Base-by-base conservation (phyloP, 2,329 filamentous ascomycete genomes). In the Colletotrichum cereale region DNA sequence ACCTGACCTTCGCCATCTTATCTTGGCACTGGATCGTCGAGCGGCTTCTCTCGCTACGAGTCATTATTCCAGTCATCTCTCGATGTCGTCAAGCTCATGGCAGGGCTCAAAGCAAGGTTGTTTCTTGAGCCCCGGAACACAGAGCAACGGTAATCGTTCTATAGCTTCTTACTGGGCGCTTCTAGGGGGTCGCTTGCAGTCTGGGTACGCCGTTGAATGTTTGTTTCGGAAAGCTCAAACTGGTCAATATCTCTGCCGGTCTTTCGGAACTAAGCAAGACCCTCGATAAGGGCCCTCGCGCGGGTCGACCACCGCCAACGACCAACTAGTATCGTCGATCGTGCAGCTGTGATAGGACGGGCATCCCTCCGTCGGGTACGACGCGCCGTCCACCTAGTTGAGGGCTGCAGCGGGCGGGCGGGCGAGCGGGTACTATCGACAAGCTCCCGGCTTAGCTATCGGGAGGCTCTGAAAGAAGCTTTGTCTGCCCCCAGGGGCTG, bases 121-220 rank as follows among this genome's bases (percentile, higher is more conserved):
- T 18, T 52, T 42, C 40, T 24, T 40, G 50, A 40, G 48, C 18
- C 18, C n/a, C 21, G 36, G n/a, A 47, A 53, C n/a, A 34, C 24
- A 52, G 50, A 40, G 53, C 40, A 42, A 29, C n/a, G 42, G 24
- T 56, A 36, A 38, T n/a, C 38, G 14, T 42, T 18, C 38, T 24
- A 44, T 16, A 21, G n/a, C 21, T 48, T 31, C 55, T 36, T 11
- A 48, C 55, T 60, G 63, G 63, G 29, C 38, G 34, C 26, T 29
- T 31, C 47, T 34, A 24, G 47, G 31, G 26, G 38, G 24, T 29
- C 52, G 63, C 44, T 34, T 24, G 50, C 26, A 56, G 50, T 52
- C 50, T 26, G 48, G 57, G 50, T 71, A 64, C 68, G 68, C 57
- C 57, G 57, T 50, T 44, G n/a, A 62, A 44, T n/a, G 64, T 62